Conservation (phyloP, 2,329 filamentous ascomycete genomes). For the Rutstroemia sp. region DNA sequence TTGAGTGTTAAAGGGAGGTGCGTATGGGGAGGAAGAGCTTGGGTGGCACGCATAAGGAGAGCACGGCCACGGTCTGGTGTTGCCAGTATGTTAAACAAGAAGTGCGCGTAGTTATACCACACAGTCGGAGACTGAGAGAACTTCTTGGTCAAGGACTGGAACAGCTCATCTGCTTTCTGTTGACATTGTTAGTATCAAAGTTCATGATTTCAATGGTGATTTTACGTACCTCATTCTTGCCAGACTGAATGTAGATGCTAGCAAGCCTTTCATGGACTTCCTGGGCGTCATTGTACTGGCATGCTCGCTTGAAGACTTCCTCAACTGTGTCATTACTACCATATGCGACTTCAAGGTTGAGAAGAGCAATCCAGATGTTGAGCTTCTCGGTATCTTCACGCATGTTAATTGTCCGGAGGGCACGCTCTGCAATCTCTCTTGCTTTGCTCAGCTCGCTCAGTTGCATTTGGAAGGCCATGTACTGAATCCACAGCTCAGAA, state of each 20-base stretch:
- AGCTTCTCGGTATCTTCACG: constrained; percentile 87
- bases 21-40: constrained; percentile 63
- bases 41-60: constrained; percentile 74
- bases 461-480: constrained; percentile 98
- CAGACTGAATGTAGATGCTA: constrained; percentile 91
- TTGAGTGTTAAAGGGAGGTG: constrained; percentile 72
- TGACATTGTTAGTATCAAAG: constrained; percentile 21
- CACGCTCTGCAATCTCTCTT: constrained; percentile 81
- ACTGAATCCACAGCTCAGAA: constrained; percentile 89
- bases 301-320: constrained; percentile 83
- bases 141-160: constrained; percentile 82
- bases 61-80: constrained; percentile 68
- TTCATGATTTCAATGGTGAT: neutral
- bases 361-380: constrained; percentile 88
- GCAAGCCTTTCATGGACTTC: constrained; percentile 84
- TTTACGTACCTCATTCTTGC: constrained; percentile 67
- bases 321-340: constrained; percentile 77
- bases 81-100: constrained; percentile 69
- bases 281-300: constrained; percentile 86
- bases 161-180: constrained; percentile 81
- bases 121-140: constrained; percentile 71
- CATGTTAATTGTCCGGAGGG: constrained; percentile 84
- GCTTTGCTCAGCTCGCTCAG: constrained; percentile 84
- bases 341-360: constrained; percentile 91
- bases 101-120: constrained; percentile 93